Evolutionary conservation across 2,329 filamentous ascomycete species (phyloP).

Genomic region (Exophiala sp.): DNA sequence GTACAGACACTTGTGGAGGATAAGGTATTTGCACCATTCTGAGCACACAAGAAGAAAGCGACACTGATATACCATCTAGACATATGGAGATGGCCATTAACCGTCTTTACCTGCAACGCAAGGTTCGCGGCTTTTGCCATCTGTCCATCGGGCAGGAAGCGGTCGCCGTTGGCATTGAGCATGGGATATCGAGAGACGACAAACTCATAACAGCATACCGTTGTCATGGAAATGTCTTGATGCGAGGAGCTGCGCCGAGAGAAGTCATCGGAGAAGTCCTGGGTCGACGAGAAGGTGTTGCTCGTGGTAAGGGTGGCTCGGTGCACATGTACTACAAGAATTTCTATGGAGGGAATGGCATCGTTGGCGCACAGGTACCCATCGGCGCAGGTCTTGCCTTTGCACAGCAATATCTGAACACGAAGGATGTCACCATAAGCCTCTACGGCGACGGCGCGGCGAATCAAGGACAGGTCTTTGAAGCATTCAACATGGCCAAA

Average conservation of each 20-base stretch:
- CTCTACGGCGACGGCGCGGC: slow-evolving; percentile 97
- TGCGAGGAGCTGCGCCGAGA: slow-evolving; percentile 87
- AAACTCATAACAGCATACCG: slow-evolving; percentile 97
- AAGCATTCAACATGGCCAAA: slow-evolving; percentile 99
- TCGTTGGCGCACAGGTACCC: slow-evolving; percentile 96
- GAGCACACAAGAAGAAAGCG: not conserved
- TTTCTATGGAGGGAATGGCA: slow-evolving; percentile 98
- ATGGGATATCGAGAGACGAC: slow-evolving; percentile 85
- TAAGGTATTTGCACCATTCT: slow-evolving; percentile 61
- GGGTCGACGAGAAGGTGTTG: slow-evolving; percentile 91
- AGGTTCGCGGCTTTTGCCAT: slow-evolving; percentile 99
- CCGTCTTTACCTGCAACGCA: slow-evolving; percentile 99
- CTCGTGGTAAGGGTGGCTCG: slow-evolving; percentile 97
- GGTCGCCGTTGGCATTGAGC: slow-evolving; percentile 93
- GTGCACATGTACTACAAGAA: slow-evolving; percentile 99
- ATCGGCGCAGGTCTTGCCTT: slow-evolving; percentile 96
- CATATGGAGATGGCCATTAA: slow-evolving; percentile 99
- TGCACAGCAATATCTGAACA: slow-evolving; percentile 87
- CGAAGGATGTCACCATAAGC: slow-evolving; percentile 80
- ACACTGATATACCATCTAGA: slow-evolving; percentile 45
- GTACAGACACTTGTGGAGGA: slow-evolving; percentile 95
- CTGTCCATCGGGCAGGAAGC: slow-evolving; percentile 97
- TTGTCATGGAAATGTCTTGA: slow-evolving; percentile 96
- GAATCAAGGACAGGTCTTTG: slow-evolving; percentile 99
- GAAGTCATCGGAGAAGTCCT: slow-evolving; percentile 95